Conservation (phyloP, 495 filamentous ascomycete species). For the Hyaloscypha bicolor region DNA sequence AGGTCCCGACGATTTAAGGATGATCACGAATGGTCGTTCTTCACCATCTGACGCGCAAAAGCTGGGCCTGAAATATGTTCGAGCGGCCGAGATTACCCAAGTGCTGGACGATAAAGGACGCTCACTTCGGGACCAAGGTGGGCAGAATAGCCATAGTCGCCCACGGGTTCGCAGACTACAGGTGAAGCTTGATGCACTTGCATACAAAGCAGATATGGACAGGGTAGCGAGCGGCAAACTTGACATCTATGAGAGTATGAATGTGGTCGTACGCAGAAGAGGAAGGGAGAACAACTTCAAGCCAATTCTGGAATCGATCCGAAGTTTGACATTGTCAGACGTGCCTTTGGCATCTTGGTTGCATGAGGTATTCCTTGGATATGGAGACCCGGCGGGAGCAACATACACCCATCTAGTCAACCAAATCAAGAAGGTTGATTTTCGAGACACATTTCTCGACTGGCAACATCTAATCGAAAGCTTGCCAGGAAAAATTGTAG, state of each 20-base stretch:
- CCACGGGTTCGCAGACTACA: conserved; percentile 68
- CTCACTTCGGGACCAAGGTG: conserved; percentile 61
- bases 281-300: conserved; percentile 98
- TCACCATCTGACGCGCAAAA: conserved; percentile 55
- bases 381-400: conserved; percentile 87
- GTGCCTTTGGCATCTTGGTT: conserved; percentile 89
- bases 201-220: conserved; percentile 80
- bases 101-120: conserved; percentile 87
- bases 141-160: conserved; percentile 53
- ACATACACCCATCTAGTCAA: conserved; percentile 84
- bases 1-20: conserved; percentile 49
- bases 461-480: conserved; percentile 94
- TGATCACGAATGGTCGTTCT: conserved; percentile 54
- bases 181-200: conserved; percentile 76
- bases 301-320: conserved; percentile 87
- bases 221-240: conserved; percentile 61
- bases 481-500: conserved; percentile 80
- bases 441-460: conserved; percentile 89
- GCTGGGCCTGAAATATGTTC: conserved; percentile 67
- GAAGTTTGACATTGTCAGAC: conserved; percentile 81
- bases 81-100: conserved; percentile 86
- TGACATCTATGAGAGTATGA: conserved; percentile 83
- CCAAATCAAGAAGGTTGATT: conserved; percentile 77
- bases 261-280: conserved; percentile 81
- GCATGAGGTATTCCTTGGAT: conserved; percentile 94